Percentiles rank a stretch among this genome's conserved stretches.
Conservation (phyloP, 176 grass and related monocot species). For the Eragrostis curvula region DNA sequence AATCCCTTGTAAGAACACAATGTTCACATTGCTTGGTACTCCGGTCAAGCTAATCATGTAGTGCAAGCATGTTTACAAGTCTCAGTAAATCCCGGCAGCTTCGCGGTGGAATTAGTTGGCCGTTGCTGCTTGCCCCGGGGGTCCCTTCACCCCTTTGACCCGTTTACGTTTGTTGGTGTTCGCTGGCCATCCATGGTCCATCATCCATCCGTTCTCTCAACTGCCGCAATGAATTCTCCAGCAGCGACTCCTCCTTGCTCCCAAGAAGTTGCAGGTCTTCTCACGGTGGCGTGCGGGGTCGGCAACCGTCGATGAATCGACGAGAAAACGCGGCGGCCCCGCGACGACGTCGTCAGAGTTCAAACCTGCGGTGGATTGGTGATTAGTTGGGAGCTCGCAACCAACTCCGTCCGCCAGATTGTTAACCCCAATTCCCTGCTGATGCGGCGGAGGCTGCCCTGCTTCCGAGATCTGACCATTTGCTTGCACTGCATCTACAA, state of each 20-base stretch:
- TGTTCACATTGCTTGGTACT: too few species aligned
- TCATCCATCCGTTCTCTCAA: background rate
- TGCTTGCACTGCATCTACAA: background rate
- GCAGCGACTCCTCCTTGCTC: background rate
- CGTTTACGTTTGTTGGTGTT: slow-evolving; percentile 2
- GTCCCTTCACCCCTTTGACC: background rate
- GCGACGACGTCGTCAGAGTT: background rate
- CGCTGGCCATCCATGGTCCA: slow-evolving; percentile 30
- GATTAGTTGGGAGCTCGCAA: slow-evolving; percentile 24
- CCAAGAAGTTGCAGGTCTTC: background rate
- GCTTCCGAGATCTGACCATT: background rate
- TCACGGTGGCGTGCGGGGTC: background rate
- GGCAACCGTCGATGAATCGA: slow-evolving; percentile 3
- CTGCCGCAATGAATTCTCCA: slow-evolving; percentile 28
- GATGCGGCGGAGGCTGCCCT: background rate
- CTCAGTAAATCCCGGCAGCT: slow-evolving; percentile 20
- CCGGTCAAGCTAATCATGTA: too few species aligned
- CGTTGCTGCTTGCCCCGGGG: background rate
- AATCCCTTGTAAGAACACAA: too few species aligned
- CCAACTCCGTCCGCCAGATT: background rate
- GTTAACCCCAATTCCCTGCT: background rate
- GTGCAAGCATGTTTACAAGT: background rate
- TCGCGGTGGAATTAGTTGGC: background rate
- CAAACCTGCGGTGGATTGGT: background rate
- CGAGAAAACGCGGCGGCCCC: background rate